Percentiles rank a stretch among this genome's conserved stretches.
phyloP scores from a whole-genome alignment of 352 stramenopile species.

The Globisporangium splendens region DNA sequence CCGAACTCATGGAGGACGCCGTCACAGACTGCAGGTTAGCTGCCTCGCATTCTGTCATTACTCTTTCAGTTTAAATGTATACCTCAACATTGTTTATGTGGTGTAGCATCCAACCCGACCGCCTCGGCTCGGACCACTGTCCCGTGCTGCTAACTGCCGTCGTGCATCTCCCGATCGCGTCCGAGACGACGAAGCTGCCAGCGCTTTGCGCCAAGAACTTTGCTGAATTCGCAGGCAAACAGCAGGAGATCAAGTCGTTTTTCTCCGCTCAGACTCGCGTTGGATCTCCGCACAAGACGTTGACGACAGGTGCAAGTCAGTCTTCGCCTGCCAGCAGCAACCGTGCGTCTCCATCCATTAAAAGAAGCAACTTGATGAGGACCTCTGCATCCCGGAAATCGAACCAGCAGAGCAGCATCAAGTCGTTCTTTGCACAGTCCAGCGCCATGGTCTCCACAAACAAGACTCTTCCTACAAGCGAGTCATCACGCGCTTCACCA shows the following conservation, averaged over 20 bases:
- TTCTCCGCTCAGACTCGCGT: constrained; percentile 1
- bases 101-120: constrained; percentile 46
- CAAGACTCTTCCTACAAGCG: background rate
- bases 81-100: background rate
- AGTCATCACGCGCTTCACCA: background rate
- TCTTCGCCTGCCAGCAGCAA: background rate
- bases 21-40: constrained; percentile 57
- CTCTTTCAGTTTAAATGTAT: too few species aligned
- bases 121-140: constrained; percentile 76
- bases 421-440: constrained; percentile 39
- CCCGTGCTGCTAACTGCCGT: constrained; percentile 50
- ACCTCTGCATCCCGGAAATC: constrained; percentile 5
- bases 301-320: background rate
- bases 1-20: constrained; percentile 35
- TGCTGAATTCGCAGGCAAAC: constrained; percentile 70
- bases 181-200: constrained; percentile 20
- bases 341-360: background rate
- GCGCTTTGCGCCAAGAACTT: constrained; percentile 69
- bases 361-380: background rate
- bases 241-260: constrained; percentile 63
- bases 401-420: constrained; percentile 40
- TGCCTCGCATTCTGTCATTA: background rate
- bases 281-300: background rate
- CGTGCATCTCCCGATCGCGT: constrained; percentile 26
- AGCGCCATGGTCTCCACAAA: background rate